Conservation (phyloP, 1,284 basidiomycete genomes). For the Vanrija sp. region DNA sequence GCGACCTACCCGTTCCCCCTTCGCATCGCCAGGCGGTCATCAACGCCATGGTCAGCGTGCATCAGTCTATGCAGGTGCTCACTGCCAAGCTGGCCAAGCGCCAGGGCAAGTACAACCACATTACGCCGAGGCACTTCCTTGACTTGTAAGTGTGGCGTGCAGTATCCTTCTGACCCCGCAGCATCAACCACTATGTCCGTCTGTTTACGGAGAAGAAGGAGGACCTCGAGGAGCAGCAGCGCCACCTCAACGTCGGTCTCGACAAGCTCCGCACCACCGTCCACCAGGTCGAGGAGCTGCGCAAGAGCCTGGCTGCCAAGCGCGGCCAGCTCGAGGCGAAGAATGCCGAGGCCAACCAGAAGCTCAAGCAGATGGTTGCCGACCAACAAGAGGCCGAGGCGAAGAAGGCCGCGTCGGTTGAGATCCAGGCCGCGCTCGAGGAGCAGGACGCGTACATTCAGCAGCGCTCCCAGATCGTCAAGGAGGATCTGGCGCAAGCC, state of each 20-base stretch:
- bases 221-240: constrained; percentile 96
- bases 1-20: constrained; percentile 73
- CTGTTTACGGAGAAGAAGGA: constrained; percentile 97
- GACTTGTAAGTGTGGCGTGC: constrained; percentile 74
- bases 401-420: constrained; percentile 92
- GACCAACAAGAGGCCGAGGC: constrained; percentile 98
- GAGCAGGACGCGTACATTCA: constrained; percentile 87
- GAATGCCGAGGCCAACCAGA: constrained; percentile 91
- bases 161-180: constrained; percentile 39
- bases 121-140: constrained; percentile 96
- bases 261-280: constrained; percentile 96
- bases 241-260: constrained; percentile 95
- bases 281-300: constrained; percentile 89
- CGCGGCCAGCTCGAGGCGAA: constrained; percentile 89
- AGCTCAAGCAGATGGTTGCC: constrained; percentile 94
- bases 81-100: constrained; percentile 84
- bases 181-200: constrained; percentile 96
- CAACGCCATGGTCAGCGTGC: constrained; percentile 90
- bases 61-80: constrained; percentile 82
- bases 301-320: constrained; percentile 92
- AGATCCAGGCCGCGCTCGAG: constrained; percentile 89
- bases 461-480: constrained; percentile 80
- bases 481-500: constrained; percentile 93
- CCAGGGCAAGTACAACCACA: constrained; percentile 90
- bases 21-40: constrained; percentile 70